Conservation (phyloP, 2,329 filamentous ascomycete species). For the Penicillium sp. region DNA sequence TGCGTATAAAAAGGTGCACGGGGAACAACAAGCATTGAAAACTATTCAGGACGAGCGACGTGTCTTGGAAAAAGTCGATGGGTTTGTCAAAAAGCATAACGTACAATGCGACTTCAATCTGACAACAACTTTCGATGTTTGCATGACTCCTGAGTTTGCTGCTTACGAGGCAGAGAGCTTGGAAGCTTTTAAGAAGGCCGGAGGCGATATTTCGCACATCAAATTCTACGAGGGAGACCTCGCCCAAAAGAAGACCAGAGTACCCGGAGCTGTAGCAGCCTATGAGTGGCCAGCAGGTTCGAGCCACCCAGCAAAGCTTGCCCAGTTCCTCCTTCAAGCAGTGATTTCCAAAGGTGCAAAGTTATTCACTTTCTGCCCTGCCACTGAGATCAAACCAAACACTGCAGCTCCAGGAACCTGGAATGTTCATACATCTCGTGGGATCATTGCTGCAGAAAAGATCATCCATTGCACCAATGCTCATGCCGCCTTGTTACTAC, state of each 20-base stretch:
- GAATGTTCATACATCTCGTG: constrained; percentile 21
- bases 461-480: constrained; percentile 29
- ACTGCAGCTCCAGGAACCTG: constrained; percentile 1
- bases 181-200: constrained; percentile 41
- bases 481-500: constrained; percentile 23
- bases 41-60: constrained; percentile 48
- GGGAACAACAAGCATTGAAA: constrained; percentile 46
- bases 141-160: constrained; percentile 50
- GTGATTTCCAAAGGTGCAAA: constrained; percentile 40
- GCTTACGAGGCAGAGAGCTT: constrained; percentile 45
- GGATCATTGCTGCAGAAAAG: constrained; percentile 18
- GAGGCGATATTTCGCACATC: constrained; percentile 48
- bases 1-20: constrained; percentile 46
- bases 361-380: constrained; percentile 48
- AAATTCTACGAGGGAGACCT: constrained; percentile 43
- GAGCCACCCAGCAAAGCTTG: constrained; percentile 51
- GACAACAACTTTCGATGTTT: constrained; percentile 51
- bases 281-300: constrained; percentile 55
- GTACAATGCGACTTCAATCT: constrained; percentile 50
- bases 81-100: constrained; percentile 44
- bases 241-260: constrained; percentile 39
- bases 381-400: constrained; percentile 26
- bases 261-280: constrained; percentile 43
- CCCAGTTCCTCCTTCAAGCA: constrained; percentile 48
- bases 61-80: constrained; percentile 42